A percentile compares a stretch with the other conserved stretches of the same genome.
Conservation (phyloP, 2,329 filamentous ascomycete species). For the Verticillium klebahnii region DNA sequence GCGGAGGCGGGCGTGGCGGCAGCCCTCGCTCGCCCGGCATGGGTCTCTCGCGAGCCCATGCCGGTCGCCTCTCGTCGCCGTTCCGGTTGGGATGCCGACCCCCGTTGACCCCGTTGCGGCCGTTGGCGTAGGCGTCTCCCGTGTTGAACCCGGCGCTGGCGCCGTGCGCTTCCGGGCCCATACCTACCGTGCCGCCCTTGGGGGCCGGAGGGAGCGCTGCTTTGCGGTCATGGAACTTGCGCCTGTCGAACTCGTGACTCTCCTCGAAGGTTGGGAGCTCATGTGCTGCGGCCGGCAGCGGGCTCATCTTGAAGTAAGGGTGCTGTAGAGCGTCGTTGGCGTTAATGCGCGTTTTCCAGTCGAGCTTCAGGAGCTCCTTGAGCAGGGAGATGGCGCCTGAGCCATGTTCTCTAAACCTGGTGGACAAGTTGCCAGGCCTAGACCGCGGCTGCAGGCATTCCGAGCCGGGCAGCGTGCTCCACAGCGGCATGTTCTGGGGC, state of each 20-base stretch:
- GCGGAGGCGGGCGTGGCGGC: slow-evolving; percentile 46
- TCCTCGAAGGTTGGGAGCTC: slow-evolving; percentile 92
- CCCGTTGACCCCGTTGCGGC: slow-evolving; percentile 39
- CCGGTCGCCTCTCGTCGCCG: slow-evolving; percentile 43
- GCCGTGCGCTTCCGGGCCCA: slow-evolving; percentile 48
- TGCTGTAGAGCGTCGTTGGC: slow-evolving; percentile 91
- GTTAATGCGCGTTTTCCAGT: slow-evolving; percentile 86
- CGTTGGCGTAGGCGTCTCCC: slow-evolving; percentile 37
- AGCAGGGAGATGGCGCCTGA: slow-evolving; percentile 73
- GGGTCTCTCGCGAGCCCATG: slow-evolving; percentile 46
- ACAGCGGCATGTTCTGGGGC: slow-evolving; percentile 89
- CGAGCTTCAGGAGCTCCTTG: slow-evolving; percentile 76
- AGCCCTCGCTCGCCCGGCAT: slow-evolving; percentile 28
- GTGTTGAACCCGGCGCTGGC: slow-evolving; percentile 47
- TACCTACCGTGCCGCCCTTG: slow-evolving; percentile 83
- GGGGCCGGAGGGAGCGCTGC: slow-evolving; percentile 84
- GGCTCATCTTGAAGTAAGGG: slow-evolving; percentile 78
- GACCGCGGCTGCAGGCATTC: slow-evolving; percentile 65
- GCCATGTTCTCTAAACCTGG: slow-evolving; percentile 72
- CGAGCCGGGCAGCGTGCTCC: slow-evolving; percentile 75
- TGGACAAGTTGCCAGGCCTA: slow-evolving; percentile 60
- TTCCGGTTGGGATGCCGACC: slow-evolving; percentile 34
- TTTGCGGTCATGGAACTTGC: slow-evolving; percentile 84
- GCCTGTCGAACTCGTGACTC: slow-evolving; percentile 91
- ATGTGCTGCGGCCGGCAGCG: slow-evolving; percentile 73